phyloP scores from a whole-genome alignment of 208 protist species.

The Trichomonas vaginalis region DNA sequence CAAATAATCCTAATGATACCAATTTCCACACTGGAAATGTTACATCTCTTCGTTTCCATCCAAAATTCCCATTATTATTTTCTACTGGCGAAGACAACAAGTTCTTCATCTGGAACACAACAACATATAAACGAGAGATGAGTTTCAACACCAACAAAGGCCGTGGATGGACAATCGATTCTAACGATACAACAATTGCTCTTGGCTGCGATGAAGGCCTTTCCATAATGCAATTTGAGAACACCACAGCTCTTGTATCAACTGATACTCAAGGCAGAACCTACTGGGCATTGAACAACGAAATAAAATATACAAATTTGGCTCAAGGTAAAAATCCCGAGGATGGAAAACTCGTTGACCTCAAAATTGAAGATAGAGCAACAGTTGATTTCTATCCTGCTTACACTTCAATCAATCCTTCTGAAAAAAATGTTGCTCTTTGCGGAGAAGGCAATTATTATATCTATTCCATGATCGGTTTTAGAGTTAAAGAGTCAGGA shows the following conservation, averaged over 20 bases:
- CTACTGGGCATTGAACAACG: slow-evolving; percentile 71
- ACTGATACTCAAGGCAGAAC: slow-evolving; percentile 90
- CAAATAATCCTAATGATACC: slow-evolving; percentile 36
- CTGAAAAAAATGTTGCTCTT: slow-evolving; percentile 43
- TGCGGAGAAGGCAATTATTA: slow-evolving; percentile 83
- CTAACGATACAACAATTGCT: slow-evolving; percentile 52
- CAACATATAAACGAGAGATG: slow-evolving; percentile 76
- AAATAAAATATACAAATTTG: slow-evolving; percentile 63
- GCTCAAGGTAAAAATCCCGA: not conserved
- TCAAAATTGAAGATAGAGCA: not conserved
- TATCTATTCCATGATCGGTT: slow-evolving; percentile 81
- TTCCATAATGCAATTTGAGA: slow-evolving; percentile 52
- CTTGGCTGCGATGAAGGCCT: slow-evolving; percentile 59
- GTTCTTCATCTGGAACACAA: slow-evolving; percentile 62
- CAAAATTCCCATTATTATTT: slow-evolving; percentile 81
- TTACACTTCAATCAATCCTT: not conserved
- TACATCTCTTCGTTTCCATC: slow-evolving; percentile 76
- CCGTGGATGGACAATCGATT: slow-evolving; percentile 70
- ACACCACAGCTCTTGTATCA: slow-evolving; percentile 60
- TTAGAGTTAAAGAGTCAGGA: slow-evolving; percentile 85
- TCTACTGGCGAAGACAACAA: slow-evolving; percentile 75
- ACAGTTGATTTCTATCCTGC: not conserved
- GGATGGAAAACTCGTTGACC: not conserved
- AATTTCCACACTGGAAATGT: slow-evolving; percentile 83
- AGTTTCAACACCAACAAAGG: slow-evolving; percentile 75